Evolutionary conservation across 1,284 basidiomycete genomes (phyloP).

Genomic region (Bjerkandera adusta): DNA sequence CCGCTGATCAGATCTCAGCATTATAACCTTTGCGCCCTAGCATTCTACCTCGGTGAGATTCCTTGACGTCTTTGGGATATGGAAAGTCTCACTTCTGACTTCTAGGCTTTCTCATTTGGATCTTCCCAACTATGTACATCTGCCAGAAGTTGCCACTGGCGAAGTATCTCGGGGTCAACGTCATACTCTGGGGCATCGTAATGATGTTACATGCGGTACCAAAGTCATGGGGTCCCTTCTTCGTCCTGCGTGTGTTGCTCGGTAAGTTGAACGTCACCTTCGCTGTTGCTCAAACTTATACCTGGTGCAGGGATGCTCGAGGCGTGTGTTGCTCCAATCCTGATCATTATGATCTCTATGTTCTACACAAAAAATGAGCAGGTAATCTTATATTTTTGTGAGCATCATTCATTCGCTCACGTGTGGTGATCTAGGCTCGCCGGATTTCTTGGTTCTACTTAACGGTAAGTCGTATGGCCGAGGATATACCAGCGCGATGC

Average conservation of each 20-base stretch:
- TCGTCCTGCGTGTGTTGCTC: constrained; percentile 58
- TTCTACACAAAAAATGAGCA: constrained; percentile 73
- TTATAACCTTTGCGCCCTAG: constrained; percentile 63
- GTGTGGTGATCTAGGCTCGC: constrained; percentile 36
- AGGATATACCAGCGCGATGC: neutral
- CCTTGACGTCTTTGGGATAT: neutral
- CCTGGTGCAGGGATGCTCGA: constrained; percentile 56
- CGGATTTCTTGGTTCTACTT: constrained; percentile 70
- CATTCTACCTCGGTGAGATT: constrained; percentile 56
- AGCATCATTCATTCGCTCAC: neutral
- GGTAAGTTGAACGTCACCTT: constrained; percentile 43
- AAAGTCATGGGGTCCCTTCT: constrained; percentile 58
- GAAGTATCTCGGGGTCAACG: constrained; percentile 63
- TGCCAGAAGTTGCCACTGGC: constrained; percentile 57
- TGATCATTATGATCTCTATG: constrained; percentile 65
- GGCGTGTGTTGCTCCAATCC: constrained; percentile 58
- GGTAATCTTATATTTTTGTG: constrained; percentile 46
- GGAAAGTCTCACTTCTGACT: neutral
- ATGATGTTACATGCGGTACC: constrained; percentile 61
- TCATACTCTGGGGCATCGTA: constrained; percentile 61
- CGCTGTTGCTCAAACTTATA: neutral
- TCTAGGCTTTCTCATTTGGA: constrained; percentile 58
- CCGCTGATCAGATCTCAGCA: too few relatives aligned
- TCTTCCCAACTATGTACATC: constrained; percentile 67
- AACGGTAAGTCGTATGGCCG: constrained; percentile 40